These are phyloP conservation scores for Cystofilobasidium ferigula DNA, from an alignment of 768 basidiomycete species.

Conservation along the genomic window DNA sequence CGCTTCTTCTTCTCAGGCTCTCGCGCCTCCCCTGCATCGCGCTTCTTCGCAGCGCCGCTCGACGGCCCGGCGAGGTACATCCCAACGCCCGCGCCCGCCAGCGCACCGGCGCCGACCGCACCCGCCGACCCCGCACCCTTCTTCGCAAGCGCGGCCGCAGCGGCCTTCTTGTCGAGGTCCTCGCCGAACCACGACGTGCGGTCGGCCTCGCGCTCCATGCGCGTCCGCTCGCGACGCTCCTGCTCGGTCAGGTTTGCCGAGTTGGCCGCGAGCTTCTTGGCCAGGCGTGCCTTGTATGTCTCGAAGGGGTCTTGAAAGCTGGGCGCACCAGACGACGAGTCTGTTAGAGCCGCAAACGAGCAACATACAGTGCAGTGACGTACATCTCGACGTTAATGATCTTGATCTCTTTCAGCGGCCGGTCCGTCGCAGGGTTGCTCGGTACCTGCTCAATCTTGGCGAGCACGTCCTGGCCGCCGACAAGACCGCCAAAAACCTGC, in stretches of 20 bases:
- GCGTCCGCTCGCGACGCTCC: conserved; percentile 25
- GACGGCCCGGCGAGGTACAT: conserved; percentile 54
- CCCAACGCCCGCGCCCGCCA: conserved; percentile 52
- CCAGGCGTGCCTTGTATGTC: conserved; percentile 71
- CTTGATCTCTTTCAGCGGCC: conserved; percentile 70
- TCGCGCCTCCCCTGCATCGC: conserved; percentile 38
- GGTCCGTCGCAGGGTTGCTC: conserved; percentile 70
- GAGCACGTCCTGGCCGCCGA: conserved; percentile 86
- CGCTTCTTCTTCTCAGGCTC: conserved; percentile 55
- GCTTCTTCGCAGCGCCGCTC: conserved; percentile 31
- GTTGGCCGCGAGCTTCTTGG: conserved; percentile 56
- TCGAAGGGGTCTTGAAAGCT: conserved; percentile 94
- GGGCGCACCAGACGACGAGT: conserved; percentile 5
- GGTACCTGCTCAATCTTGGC: conserved; percentile 71
- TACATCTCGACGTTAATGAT: conserved; percentile 82
- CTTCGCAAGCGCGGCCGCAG: conserved; percentile 31
- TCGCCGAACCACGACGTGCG: conserved; percentile 50
- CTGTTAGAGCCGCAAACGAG: not conserved
- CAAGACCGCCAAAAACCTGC: conserved; percentile 94
- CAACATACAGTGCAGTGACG: too few species aligned
- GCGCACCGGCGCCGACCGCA: conserved; percentile 32
- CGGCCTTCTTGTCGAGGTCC: conserved; percentile 56
- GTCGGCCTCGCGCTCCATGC: conserved; percentile 40
- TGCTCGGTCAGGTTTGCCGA: conserved; percentile 25
- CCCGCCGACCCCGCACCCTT: conserved; percentile 6